Percentiles rank a stretch among this genome's conserved stretches.
Evolutionary conservation across 2,329 filamentous ascomycete genomes (phyloP).

Genomic region (Hymenoscyphus scutula): DNA sequence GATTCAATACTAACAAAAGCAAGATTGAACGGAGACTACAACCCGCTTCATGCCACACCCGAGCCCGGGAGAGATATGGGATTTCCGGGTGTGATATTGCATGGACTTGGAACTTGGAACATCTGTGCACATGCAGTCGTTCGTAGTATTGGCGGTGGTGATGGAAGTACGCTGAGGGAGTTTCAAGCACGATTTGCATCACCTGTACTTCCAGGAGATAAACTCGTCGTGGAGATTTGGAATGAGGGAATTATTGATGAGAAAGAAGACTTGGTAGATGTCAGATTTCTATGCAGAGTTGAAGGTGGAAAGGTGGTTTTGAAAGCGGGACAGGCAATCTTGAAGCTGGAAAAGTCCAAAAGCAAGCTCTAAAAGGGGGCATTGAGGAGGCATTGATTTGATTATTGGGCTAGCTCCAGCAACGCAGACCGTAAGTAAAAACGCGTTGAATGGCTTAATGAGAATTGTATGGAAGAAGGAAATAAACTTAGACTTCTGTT

Average conservation of each 20-base stretch:
- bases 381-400: too few relatives aligned
- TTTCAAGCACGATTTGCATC: slow-evolving; percentile 90
- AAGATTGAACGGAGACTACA: slow-evolving; percentile 82
- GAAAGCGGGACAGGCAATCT: slow-evolving; percentile 74
- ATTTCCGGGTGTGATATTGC: slow-evolving; percentile 81
- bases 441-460: too few relatives aligned
- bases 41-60: slow-evolving; percentile 81
- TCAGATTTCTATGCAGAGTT: slow-evolving; percentile 75
- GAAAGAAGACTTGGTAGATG: slow-evolving; percentile 66
- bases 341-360: not conserved
- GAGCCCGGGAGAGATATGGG: slow-evolving; percentile 83
- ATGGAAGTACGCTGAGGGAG: slow-evolving; percentile 76
- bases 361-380: not conserved
- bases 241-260: slow-evolving; percentile 62
- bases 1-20: not conserved
- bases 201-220: slow-evolving; percentile 77
- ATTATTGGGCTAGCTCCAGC: too few relatives aligned
- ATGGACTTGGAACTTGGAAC: slow-evolving; percentile 88
- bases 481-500: too few relatives aligned
- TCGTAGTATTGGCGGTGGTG: slow-evolving; percentile 65
- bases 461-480: too few relatives aligned
- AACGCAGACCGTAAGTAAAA: too few relatives aligned
- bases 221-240: slow-evolving; percentile 76
- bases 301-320: slow-evolving; percentile 76
- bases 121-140: slow-evolving; percentile 69